Evolutionary conservation across 805 yeast genomes (phyloP).

Genomic region (Starmera amethionina): DNA sequence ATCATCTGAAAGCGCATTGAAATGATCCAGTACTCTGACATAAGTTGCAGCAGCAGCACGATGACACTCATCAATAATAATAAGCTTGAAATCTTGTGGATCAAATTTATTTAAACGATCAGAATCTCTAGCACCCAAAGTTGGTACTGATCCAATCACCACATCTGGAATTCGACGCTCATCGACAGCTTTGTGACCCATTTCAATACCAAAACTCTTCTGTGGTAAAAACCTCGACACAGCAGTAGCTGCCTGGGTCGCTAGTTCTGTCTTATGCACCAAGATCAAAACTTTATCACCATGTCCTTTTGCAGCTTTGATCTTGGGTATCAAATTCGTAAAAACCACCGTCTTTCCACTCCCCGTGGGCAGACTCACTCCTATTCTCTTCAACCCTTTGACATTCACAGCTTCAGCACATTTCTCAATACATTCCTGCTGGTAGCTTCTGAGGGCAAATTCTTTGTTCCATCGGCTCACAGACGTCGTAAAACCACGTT

Average conservation of each 20-base stretch:
- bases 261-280: constrained; percentile 77
- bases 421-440: constrained; percentile 53
- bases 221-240: constrained; percentile 39
- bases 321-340: constrained; percentile 40
- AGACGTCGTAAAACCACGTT: too few relatives aligned
- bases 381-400: constrained; percentile 45
- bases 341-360: constrained; percentile 89
- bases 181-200: constrained; percentile 36
- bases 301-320: constrained; percentile 21
- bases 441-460: constrained; percentile 41
- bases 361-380: constrained; percentile 86
- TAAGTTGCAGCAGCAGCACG: constrained; percentile 77
- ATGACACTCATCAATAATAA: constrained; percentile 88
- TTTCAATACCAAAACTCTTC: constrained; percentile 52
- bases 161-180: constrained; percentile 45
- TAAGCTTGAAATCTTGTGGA: constrained; percentile 54
- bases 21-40: constrained; percentile 44
- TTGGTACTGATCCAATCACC: constrained; percentile 68
- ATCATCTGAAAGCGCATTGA: constrained; percentile 23
- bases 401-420: constrained; percentile 37
- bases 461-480: not conserved
- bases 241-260: constrained; percentile 53
- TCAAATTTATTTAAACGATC: constrained; percentile 41
- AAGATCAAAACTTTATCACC: constrained; percentile 42
- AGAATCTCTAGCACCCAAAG: constrained; percentile 34